Evolutionary conservation across 352 stramenopile genomes (phyloP), one percentile per base, ranked within the genome.

Genomic region (Phytophthora lateralis): DNA sequence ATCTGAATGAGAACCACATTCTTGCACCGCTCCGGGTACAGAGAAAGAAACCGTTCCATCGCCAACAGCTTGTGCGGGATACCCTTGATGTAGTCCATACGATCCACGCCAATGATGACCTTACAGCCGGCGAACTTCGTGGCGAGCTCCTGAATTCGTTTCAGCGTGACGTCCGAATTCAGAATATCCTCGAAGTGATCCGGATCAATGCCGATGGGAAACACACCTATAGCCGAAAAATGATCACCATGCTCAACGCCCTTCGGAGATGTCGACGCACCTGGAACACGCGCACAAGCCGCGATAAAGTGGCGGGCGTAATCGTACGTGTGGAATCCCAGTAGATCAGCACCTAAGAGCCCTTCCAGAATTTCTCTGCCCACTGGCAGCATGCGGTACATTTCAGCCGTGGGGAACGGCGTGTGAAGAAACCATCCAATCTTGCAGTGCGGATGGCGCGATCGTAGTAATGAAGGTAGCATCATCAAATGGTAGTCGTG

Each of bases 1-100:
- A 99, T 97, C 73, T 98, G 93, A 42, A 98, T 89, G 6, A 98
- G 61, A 26, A 97, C 88, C 49, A 98, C 91, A 65, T 96, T 96
- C 14, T 94, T 92, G 17, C 89, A 82, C 63, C 89, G 96, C 55
- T 98, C 82, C 0, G 89, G 88, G 52, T 95, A 88, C 55, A 80
- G 70, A 12, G 80, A 76, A 1, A 97, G 61, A 60, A 95, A 96
- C 3, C 90, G 73, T 56, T 97, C 89, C 70, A 97, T 91, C 12
- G 87, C 87, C 17, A 96, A 60, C 44, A 97, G 50, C 56, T 90
- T 89, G 60, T 96, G 82, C 14, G 89, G 89, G 48, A 97, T 96
- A 2, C 89, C 89, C 68, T 96, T 97, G 66, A 90, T 94, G 34
- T 93, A 89, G 49, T 96, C 88, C 71, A 96, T 89, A 6, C 82